Conservation (phyloP, 129 eudicot genomes). For the Helichrysum umbraculigerum region DNA sequence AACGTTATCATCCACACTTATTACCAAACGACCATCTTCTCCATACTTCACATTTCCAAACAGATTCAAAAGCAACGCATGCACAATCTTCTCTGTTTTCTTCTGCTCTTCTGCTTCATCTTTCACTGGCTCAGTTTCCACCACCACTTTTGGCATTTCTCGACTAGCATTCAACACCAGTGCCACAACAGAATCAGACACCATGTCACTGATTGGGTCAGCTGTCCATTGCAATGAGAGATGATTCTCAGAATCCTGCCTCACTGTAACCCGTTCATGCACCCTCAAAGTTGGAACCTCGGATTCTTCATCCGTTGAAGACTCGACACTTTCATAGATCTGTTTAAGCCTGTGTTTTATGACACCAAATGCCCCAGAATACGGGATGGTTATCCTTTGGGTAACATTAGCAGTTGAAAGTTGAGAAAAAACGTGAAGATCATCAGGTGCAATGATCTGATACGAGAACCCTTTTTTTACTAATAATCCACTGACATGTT, state of each 20-base stretch:
- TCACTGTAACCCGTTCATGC: slow-evolving; percentile 75
- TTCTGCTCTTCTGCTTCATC: slow-evolving; percentile 66
- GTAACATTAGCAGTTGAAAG: slow-evolving; percentile 80
- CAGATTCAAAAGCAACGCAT: slow-evolving; percentile 74
- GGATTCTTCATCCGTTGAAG: slow-evolving; percentile 59
- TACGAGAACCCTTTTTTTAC: slow-evolving; percentile 94
- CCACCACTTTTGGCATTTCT: slow-evolving; percentile 84
- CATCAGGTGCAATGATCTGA: slow-evolving; percentile 89
- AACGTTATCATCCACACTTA: slow-evolving; percentile 69
- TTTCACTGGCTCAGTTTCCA: slow-evolving; percentile 47
- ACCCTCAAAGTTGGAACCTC: slow-evolving; percentile 65
- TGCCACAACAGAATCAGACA: slow-evolving; percentile 93
- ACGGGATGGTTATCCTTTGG: slow-evolving; percentile 88
- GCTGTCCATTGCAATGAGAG: slow-evolving; percentile 86
- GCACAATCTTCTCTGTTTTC: slow-evolving; percentile 68
- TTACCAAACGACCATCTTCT: slow-evolving; percentile 68
- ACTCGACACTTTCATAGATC: slow-evolving; percentile 85
- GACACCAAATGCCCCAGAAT: slow-evolving; percentile 90
- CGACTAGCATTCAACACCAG: slow-evolving; percentile 75
- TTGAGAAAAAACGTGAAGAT: slow-evolving; percentile 86
- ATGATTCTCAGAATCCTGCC: slow-evolving; percentile 86
- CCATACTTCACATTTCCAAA: slow-evolving; percentile 84
- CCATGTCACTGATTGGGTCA: slow-evolving; percentile 94
- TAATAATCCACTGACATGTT: slow-evolving; percentile 72
- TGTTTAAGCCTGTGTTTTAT: slow-evolving; percentile 75